Evolutionary conservation across 495 filamentous ascomycete genomes (phyloP).

Genomic region (Penicillium roqueforti): DNA sequence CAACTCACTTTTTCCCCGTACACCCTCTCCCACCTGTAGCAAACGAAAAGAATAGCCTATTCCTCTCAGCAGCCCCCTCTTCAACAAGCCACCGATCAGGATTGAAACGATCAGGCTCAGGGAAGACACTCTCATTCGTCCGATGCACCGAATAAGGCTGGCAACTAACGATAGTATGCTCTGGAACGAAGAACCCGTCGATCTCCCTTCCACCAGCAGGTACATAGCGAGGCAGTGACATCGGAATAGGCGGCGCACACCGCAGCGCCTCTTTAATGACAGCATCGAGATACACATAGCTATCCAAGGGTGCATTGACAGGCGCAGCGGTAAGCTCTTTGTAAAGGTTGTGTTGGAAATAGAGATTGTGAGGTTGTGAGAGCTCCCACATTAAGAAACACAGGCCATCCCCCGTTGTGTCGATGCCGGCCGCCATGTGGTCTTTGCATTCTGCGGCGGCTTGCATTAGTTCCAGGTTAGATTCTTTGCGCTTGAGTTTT

Average conservation of each 20-base stretch:
- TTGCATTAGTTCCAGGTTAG: constrained; percentile 22
- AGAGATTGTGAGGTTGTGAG: constrained; percentile 47
- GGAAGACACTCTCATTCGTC: constrained; percentile 51
- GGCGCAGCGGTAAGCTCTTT: constrained; percentile 38
- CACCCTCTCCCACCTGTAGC: constrained; percentile 40
- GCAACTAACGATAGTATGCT: constrained; percentile 59
- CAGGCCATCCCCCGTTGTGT: constrained; percentile 61
- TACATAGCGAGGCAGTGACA: constrained; percentile 60
- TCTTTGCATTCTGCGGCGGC: constrained; percentile 47
- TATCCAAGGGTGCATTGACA: constrained; percentile 38
- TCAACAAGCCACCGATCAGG: constrained; percentile 62
- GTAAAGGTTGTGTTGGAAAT: constrained; percentile 44
- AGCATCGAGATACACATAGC: constrained; percentile 56
- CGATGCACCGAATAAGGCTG: constrained; percentile 66
- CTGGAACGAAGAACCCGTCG: constrained; percentile 48
- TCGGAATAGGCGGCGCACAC: constrained; percentile 60
- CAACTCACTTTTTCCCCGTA: constrained; percentile 44
- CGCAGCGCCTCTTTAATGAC: constrained; percentile 58
- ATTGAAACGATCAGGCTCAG: constrained; percentile 50
- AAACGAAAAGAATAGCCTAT: constrained; percentile 46
- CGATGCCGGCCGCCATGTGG: constrained; percentile 57
- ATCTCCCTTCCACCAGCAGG: constrained; percentile 39
- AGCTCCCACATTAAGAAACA: constrained; percentile 66
- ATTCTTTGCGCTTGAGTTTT: constrained; percentile 31
- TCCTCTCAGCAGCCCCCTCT: constrained; percentile 37